A percentile compares a stretch with the other conserved stretches of the same genome.
These are phyloP conservation scores for Gymnopilus junonius DNA, from an alignment of 768 basidiomycete genomes.

Conservation along the genomic window DNA sequence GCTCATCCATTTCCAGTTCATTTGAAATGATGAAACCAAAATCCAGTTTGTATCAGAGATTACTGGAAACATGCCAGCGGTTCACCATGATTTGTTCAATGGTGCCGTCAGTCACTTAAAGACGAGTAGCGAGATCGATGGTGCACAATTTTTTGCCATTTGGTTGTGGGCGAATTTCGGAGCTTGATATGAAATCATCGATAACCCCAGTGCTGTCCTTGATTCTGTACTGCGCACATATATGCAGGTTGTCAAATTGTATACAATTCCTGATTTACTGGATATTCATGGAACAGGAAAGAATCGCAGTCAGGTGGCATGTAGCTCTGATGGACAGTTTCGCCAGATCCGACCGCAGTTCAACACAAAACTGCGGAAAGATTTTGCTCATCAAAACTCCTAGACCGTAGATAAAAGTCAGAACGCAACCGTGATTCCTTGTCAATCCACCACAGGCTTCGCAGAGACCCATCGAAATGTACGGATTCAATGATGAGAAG, in stretches of 20 bases:
- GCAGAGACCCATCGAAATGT: not conserved
- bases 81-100: not conserved
- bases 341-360: not conserved
- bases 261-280: not conserved
- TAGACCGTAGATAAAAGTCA: not conserved
- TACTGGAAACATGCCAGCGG: too few species aligned
- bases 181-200: not conserved
- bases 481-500: constrained; percentile 11
- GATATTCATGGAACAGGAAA: not conserved
- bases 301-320: constrained; percentile 1
- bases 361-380: not conserved
- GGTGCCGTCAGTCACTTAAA: not conserved
- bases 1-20: too few species aligned
- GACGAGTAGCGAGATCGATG: not conserved
- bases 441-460: not conserved
- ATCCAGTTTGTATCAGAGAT: too few species aligned
- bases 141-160: not conserved
- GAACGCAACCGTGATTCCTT: not conserved
- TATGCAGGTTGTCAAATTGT: not conserved
- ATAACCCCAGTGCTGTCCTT: not conserved
- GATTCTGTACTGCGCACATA: not conserved
- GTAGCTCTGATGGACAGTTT: not conserved
- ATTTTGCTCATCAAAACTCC: not conserved
- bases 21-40: too few species aligned
- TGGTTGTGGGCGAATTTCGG: not conserved